Percentiles rank a stretch among this genome's conserved stretches.
Conservation (phyloP, 441 rosid genomes). For the Geranium incanum region DNA sequence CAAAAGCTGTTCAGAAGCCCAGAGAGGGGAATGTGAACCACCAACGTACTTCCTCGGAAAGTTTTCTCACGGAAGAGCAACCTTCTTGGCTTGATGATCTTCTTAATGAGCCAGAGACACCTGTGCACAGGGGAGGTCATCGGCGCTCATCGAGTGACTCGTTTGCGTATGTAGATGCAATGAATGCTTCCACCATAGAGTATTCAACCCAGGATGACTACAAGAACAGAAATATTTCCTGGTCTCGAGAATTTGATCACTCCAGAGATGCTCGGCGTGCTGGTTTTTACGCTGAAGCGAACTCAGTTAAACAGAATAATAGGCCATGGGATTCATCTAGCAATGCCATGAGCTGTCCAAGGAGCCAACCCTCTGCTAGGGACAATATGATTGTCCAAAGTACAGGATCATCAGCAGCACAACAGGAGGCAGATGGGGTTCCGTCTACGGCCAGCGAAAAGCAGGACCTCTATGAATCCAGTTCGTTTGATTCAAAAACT, state of each 20-base stretch:
- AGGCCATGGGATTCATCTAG: slow-evolving; percentile 53
- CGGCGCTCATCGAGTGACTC: slow-evolving; percentile 99
- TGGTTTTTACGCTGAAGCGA: slow-evolving; percentile 2
- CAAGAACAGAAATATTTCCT: slow-evolving; percentile 33
- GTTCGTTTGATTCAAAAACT: slow-evolving; percentile 43
- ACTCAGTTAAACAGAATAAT: not conserved
- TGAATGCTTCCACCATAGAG: slow-evolving; percentile 52
- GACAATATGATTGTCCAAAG: slow-evolving; percentile 44
- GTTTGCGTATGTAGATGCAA: slow-evolving; percentile 70
- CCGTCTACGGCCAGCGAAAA: slow-evolving; percentile 40
- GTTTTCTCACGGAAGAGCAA: slow-evolving; percentile 53
- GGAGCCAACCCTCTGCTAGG: slow-evolving; percentile 44
- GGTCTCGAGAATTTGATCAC: slow-evolving; percentile 62
- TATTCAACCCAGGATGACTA: slow-evolving; percentile 56
- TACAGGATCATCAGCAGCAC: slow-evolving; percentile 42
- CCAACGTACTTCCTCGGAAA: slow-evolving; percentile 93
- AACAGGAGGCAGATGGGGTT: slow-evolving; percentile 46
- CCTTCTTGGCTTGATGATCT: slow-evolving; percentile 94
- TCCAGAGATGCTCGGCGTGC: slow-evolving; percentile 41
- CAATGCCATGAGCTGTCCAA: slow-evolving; percentile 33
- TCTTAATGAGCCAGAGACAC: slow-evolving; percentile 94
- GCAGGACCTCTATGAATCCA: slow-evolving; percentile 49
- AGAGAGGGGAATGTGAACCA: slow-evolving; percentile 53
- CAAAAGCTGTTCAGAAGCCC: slow-evolving; percentile 63
- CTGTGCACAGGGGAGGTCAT: slow-evolving; percentile 83